These are phyloP conservation scores for Tricholoma sp. DNA, from an alignment of 768 basidiomycete genomes.

Conservation along the genomic window DNA sequence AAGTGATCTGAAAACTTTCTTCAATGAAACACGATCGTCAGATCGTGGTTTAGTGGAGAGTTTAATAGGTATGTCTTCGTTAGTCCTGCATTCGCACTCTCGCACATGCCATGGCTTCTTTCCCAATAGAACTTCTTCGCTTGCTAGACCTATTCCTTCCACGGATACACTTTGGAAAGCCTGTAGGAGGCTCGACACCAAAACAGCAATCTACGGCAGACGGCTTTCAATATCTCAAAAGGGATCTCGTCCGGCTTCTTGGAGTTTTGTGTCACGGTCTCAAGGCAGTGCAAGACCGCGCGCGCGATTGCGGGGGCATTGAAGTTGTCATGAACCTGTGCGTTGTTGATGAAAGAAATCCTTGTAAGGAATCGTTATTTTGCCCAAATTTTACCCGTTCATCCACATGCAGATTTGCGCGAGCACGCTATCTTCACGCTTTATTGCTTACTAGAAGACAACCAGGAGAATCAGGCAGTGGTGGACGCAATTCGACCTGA, in stretches of 20 bases:
- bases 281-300: slow-evolving; percentile 66
- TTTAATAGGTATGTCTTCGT: slow-evolving; percentile 46
- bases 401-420: slow-evolving; percentile 58
- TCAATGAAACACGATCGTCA: slow-evolving; percentile 39
- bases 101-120: slow-evolving; percentile 4
- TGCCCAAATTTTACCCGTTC: slow-evolving; percentile 8
- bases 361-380: slow-evolving; percentile 56
- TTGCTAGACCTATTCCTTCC: slow-evolving; percentile 81
- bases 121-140: slow-evolving; percentile 58
- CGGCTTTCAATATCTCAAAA: slow-evolving; percentile 82
- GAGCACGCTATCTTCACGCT: slow-evolving; percentile 90
- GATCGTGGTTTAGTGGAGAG: slow-evolving; percentile 46
- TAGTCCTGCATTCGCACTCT: background rate
- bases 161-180: slow-evolving; percentile 75
- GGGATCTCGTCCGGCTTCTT: slow-evolving; percentile 86
- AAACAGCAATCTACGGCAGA: slow-evolving; percentile 28
- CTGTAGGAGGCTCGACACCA: slow-evolving; percentile 29
- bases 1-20: slow-evolving; percentile 34
- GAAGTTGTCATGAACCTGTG: slow-evolving; percentile 83
- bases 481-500: slow-evolving; percentile 69
- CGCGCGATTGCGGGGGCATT: slow-evolving; percentile 68
- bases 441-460: slow-evolving; percentile 70
- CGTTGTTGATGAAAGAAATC: slow-evolving; percentile 86
- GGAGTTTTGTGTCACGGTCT: slow-evolving; percentile 67
- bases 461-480: slow-evolving; percentile 73